Evolutionary conservation across 768 basidiomycete genomes (phyloP).

Genomic region (Pilatotrama ljubarskyi): DNA sequence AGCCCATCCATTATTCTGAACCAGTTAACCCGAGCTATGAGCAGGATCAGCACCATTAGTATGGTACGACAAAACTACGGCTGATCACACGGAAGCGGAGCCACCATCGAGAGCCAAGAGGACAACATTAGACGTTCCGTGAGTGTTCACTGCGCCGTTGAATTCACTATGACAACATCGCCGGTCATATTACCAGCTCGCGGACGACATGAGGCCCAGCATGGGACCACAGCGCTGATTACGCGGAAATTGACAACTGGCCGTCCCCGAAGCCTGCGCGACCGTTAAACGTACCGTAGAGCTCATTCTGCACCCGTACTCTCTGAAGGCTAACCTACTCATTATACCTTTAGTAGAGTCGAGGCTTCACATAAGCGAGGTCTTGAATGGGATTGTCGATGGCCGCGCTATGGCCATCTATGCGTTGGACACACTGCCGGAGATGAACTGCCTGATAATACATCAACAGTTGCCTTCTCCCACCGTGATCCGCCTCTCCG

Average conservation of each 20-base stretch:
- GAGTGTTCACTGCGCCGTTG: not conserved
- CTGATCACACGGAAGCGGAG: not conserved
- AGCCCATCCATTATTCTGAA: too few species aligned
- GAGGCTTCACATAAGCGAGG: not conserved
- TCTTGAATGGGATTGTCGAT: not conserved
- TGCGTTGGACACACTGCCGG: not conserved
- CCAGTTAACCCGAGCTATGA: too few species aligned
- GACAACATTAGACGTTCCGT: not conserved
- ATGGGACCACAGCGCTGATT: slow-evolving; percentile 5
- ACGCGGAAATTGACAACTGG: not conserved
- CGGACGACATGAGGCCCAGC: slow-evolving; percentile 5
- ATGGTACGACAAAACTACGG: not conserved
- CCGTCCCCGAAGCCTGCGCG: not conserved
- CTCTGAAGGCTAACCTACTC: not conserved
- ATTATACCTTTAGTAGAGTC: not conserved
- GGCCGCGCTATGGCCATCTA: not conserved
- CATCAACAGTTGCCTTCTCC: not conserved
- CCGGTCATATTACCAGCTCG: not conserved
- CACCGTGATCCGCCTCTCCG: not conserved
- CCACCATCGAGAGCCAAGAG: not conserved
- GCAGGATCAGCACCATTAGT: too few species aligned
- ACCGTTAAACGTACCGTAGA: too few species aligned
- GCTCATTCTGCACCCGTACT: not conserved
- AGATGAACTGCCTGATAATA: not conserved
- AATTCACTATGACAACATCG: not conserved